phyloP scores from a whole-genome alignment of 192 early-diverging fungal genomes.

The Coemansia sp. region DNA sequence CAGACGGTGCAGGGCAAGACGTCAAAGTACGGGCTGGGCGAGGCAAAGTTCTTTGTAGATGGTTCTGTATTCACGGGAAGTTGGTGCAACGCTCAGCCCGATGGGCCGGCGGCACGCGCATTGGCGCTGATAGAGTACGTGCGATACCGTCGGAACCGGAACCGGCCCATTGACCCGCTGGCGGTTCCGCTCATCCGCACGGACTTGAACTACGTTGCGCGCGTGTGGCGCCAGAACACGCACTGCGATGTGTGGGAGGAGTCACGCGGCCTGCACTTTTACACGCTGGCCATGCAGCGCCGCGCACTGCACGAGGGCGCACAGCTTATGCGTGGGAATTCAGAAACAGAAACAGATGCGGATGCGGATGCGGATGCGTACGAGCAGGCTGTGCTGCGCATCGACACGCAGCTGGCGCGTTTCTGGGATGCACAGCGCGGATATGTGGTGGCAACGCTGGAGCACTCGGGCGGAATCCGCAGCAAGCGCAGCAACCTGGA shows the following conservation, averaged over 20 bases:
- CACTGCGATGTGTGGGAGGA: slow-evolving; percentile 85
- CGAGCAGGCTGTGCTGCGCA: slow-evolving; percentile 21
- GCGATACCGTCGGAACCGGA: not conserved
- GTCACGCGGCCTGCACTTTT: slow-evolving; percentile 66
- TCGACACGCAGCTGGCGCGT: slow-evolving; percentile 30
- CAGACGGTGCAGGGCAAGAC: slow-evolving; percentile 18
- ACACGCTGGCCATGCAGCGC: slow-evolving; percentile 66
- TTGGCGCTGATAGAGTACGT: slow-evolving; percentile 24
- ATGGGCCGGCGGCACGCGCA: slow-evolving; percentile 64
- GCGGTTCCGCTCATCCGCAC: not conserved
- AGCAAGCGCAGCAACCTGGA: slow-evolving; percentile 62
- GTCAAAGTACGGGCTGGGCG: slow-evolving; percentile 52
- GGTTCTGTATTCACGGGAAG: slow-evolving; percentile 47
- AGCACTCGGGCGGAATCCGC: slow-evolving; percentile 40
- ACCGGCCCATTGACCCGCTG: not conserved
- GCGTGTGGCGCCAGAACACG: slow-evolving; percentile 45
- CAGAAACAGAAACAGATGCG: slow-evolving; percentile 42
- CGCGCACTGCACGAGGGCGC: slow-evolving; percentile 61
- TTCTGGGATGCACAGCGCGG: slow-evolving; percentile 52
- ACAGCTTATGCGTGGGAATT: slow-evolving; percentile 16
- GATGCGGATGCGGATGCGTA: slow-evolving; percentile 13
- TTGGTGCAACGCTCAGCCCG: slow-evolving; percentile 72
- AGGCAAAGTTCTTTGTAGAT: slow-evolving; percentile 67
- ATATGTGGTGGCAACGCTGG: slow-evolving; percentile 47
- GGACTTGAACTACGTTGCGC: slow-evolving; percentile 66